Evolutionary conservation across 208 protist genomes (phyloP).

Genomic region (Novymonas esmeraldas): DNA sequence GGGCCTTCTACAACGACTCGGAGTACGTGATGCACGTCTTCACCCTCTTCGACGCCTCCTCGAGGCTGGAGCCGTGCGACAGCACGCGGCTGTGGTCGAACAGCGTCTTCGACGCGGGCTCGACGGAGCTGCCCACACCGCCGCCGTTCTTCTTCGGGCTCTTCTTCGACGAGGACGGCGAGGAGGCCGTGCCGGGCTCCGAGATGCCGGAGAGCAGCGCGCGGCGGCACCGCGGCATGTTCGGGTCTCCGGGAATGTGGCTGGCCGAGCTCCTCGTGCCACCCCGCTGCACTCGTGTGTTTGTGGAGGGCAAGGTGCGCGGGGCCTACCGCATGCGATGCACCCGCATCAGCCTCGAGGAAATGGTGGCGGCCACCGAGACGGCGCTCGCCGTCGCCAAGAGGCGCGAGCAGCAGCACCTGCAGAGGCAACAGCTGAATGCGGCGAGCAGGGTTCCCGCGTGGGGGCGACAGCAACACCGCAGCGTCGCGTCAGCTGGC

Average conservation of each 20-base stretch:
- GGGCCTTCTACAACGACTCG: slow-evolving; percentile 71
- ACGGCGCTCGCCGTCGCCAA: slow-evolving; percentile 8
- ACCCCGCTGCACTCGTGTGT: slow-evolving; percentile 15
- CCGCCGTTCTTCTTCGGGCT: slow-evolving; percentile 27
- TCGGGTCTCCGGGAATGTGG: slow-evolving; percentile 19
- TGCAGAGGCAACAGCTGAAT: background rate
- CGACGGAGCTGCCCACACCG: slow-evolving; percentile 9
- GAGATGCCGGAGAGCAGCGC: slow-evolving; percentile 22
- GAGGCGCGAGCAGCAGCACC: slow-evolving; percentile 1
- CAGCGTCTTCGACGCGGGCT: slow-evolving; percentile 24
- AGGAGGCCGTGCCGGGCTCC: slow-evolving; percentile 19
- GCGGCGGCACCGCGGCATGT: slow-evolving; percentile 14
- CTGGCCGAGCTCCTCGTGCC: slow-evolving; percentile 23
- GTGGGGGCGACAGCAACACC: no score
- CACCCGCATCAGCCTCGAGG: slow-evolving; percentile 26
- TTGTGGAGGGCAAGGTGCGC: slow-evolving; percentile 24
- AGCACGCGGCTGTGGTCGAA: slow-evolving; percentile 29
- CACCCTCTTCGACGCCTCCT: slow-evolving; percentile 51
- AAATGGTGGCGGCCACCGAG: slow-evolving; percentile 7
- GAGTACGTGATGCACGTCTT: slow-evolving; percentile 53
- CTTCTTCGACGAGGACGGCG: slow-evolving; percentile 22
- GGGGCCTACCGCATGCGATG: slow-evolving; percentile 33
- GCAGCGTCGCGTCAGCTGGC: no score
- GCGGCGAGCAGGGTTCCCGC: background rate
- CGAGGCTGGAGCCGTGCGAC: slow-evolving; percentile 46